A percentile compares a stretch with the other conserved stretches of the same genome.
Conservation (phyloP, 176 grass and related monocot species). For the Triticum aestivum region IWGSC_CS_RefSeq_v2.1 NC_057801.1:720061240-720061739, state of each 20-base stretch:
- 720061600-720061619: background rate
- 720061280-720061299: background rate
- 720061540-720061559: background rate
- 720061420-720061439: background rate
- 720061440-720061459: background rate
- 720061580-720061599: slow-evolving; percentile 1
- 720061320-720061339: background rate
- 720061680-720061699: no score
- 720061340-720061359: no score
- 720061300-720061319: no score
- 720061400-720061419: background rate
- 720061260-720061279: background rate
- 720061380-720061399: no score
- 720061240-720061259: background rate
- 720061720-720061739: no score
- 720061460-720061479: background rate
- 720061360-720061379: no score
- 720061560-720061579: background rate
- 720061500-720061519: background rate
- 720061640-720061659: no score
- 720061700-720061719: no score
- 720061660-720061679: background rate
- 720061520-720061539: background rate
- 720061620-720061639: background rate
- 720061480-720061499: no score